Evolutionary conservation across 2,329 filamentous ascomycete genomes (phyloP), one percentile per base, ranked within the genome.

Genomic region (Aspergillus quadrilineatus): DNA sequence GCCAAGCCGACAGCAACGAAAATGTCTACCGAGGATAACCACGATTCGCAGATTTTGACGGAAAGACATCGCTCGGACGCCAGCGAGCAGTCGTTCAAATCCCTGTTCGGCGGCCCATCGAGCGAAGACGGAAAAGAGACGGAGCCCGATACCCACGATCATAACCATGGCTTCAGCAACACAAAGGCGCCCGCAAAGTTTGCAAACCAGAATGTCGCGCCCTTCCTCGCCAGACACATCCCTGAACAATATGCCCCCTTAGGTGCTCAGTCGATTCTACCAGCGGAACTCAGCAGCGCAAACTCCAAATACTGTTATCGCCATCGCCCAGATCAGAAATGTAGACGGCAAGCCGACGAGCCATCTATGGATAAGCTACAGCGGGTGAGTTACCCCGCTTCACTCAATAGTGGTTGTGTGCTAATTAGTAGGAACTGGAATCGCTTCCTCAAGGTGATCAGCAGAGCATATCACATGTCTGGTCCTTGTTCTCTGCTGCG

Each of bases 271-370:
- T 56, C 64, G 22, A 61, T 61, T 8, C 56, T 63, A 30, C 53
- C 63, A 12, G 57, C 61, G 36, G 66, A 83, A 85, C 60, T 83
- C 81, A 65, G 59, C 12, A 60, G 53, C 14, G 64, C 63, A 36
- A 96, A 92, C 72, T 95, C 91, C 65, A 94, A 90, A 73, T 97
- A 89, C 77, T 99, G 94, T 77, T 99, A 99, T 74, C 87, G 94
- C 55, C 94, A 99, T 74, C 84, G 90, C 53, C 94, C 94, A 2
- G 94, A 97, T 73, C 86, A 93, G 53, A 96, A 97, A 77, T 99
- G 94, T 76, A 84, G 92, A 59, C 86, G 92, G 59, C 91, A 95
- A 60, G 92, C 92, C 57, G 92, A 97, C 76, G 94, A 97, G 77
- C 88, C 89, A 46, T 94, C 94, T 61, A 99, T 99, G 94, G 90